Evolutionary conservation across 2,329 filamentous ascomycete species (phyloP).

Genomic region (Periglandula ipomoeae): DNA sequence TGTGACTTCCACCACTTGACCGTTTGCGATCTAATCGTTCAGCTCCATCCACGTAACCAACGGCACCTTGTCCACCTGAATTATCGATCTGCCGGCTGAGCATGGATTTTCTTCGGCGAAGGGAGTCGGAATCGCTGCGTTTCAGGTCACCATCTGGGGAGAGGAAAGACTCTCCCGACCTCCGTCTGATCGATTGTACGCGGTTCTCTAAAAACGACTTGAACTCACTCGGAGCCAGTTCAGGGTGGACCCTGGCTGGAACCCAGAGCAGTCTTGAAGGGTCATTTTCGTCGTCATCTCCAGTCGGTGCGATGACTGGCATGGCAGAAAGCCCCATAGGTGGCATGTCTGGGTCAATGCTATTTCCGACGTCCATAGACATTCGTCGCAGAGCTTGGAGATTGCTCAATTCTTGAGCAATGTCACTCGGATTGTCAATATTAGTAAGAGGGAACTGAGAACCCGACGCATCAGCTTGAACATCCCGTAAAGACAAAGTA

Average conservation of each 20-base stretch:
- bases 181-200: constrained; percentile 78
- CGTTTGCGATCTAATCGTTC: constrained; percentile 68
- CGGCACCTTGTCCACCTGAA: constrained; percentile 44
- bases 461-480: constrained; percentile 51
- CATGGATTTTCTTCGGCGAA: constrained; percentile 91
- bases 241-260: constrained; percentile 85
- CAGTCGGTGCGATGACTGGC: constrained; percentile 61
- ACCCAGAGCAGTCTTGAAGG: constrained; percentile 90
- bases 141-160: constrained; percentile 42
- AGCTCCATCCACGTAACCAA: constrained; percentile 73
- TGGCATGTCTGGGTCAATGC: constrained; percentile 64
- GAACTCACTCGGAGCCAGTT: constrained; percentile 91
- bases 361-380: constrained; percentile 86
- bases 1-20: constrained; percentile 47
- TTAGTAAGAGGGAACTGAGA: constrained; percentile 74
- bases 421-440: constrained; percentile 80
- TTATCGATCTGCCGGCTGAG: constrained; percentile 84
- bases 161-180: constrained; percentile 64
- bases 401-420: constrained; percentile 88
- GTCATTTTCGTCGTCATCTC: constrained; percentile 76
- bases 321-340: constrained; percentile 59
- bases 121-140: constrained; percentile 45
- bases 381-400: constrained; percentile 81
- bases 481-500: constrained; percentile 42
- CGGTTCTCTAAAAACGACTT: constrained; percentile 93